Evolutionary conservation across 257 asterid species (phyloP).

Genomic region (Petrea volubilis): DNA sequence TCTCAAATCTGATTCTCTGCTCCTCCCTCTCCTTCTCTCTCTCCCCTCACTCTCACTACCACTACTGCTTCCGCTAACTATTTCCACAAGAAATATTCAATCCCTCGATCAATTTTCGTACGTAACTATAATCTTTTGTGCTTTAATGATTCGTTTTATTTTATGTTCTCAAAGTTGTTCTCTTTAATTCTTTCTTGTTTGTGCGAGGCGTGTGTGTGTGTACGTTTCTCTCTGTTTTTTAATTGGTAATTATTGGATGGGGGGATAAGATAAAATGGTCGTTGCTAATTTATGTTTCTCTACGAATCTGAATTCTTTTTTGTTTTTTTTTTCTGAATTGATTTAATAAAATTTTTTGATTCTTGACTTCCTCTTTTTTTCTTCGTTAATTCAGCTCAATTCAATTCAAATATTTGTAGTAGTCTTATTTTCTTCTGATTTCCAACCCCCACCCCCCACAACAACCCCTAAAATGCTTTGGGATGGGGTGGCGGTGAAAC

Average conservation of each 20-base stretch:
- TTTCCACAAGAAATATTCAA: neutral
- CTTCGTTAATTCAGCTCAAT: neutral
- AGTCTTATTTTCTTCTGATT: neutral
- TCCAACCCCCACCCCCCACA: no score
- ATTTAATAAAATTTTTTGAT: neutral
- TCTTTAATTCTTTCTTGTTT: neutral
- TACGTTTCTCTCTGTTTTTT: neutral
- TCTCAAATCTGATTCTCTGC: neutral
- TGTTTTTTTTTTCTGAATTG: neutral
- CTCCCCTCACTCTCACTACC: neutral
- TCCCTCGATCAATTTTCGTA: conserved; percentile 8
- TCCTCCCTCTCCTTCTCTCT: neutral
- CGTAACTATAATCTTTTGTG: neutral
- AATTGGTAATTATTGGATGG: neutral
- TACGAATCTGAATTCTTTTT: neutral
- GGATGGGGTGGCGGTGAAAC: neutral
- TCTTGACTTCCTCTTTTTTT: neutral
- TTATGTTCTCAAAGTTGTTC: neutral
- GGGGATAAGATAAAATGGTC: neutral
- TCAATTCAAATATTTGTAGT: neutral
- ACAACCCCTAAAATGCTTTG: no score
- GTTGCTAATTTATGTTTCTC: neutral
- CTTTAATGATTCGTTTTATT: neutral
- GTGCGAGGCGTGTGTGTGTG: neutral
- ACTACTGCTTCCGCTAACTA: neutral